These are phyloP conservation scores for Didymella lethalis DNA, from an alignment of 2,329 filamentous ascomycete species.

Conservation along the genomic window DNA sequence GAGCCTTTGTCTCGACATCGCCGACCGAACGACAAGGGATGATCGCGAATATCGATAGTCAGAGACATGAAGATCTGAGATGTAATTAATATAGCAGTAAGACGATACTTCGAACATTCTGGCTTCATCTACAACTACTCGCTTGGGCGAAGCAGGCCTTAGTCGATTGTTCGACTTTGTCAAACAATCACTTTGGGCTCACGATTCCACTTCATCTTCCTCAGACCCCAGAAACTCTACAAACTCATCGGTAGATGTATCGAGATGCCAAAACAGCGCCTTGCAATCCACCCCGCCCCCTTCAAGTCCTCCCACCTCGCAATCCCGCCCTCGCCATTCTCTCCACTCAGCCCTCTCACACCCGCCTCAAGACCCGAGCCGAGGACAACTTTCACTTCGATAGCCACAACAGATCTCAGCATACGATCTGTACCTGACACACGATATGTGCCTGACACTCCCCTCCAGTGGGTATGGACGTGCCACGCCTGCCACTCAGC, in stretches of 20 bases:
- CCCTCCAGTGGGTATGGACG: constrained; percentile 61
- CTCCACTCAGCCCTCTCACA: constrained; percentile 43
- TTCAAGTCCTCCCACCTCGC: constrained; percentile 56
- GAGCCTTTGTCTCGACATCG: constrained; percentile 3
- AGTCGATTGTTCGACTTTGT: not conserved
- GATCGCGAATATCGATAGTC: not conserved
- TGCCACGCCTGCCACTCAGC: constrained; percentile 60
- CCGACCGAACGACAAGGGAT: constrained; percentile 1
- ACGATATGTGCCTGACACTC: constrained; percentile 25
- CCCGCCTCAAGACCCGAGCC: constrained; percentile 19
- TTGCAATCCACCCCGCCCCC: constrained; percentile 49
- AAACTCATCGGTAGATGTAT: not conserved
- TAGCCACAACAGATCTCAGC: not conserved
- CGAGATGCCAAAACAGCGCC: constrained; percentile 1
- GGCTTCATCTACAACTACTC: not conserved
- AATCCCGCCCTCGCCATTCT: constrained; percentile 56
- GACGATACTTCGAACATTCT: not conserved
- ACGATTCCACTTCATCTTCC: not conserved
- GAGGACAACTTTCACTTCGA: constrained; percentile 3
- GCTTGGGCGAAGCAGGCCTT: not conserved
- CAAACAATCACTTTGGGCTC: not conserved
- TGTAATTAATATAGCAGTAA: not conserved
- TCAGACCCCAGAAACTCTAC: not conserved
- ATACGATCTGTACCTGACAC: constrained; percentile 26
- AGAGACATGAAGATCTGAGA: not conserved